These are phyloP conservation scores for Solanum boliviense DNA, from an alignment of 257 asterid genomes.

Conservation along the genomic window DNA sequence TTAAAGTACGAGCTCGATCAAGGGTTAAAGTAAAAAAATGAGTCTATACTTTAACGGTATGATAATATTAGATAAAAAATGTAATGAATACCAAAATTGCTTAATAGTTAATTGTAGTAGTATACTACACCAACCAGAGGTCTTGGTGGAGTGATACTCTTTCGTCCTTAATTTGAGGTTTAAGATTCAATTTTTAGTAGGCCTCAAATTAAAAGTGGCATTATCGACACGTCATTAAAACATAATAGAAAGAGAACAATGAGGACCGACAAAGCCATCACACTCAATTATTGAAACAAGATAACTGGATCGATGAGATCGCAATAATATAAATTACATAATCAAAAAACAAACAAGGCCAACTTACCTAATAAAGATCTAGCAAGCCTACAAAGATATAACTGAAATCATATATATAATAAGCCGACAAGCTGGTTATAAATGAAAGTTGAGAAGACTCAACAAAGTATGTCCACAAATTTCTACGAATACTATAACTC, in stretches of 20 bases:
- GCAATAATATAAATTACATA: not conserved
- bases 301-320: not conserved
- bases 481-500: no score
- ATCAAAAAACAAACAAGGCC: not conserved
- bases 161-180: not conserved
- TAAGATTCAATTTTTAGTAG: not conserved
- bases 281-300: not conserved
- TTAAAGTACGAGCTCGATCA: not conserved
- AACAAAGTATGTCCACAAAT: not conserved
- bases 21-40: not conserved
- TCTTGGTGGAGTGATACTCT: not conserved
- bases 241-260: not conserved
- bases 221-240: no score
- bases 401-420: no score
- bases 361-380: not conserved
- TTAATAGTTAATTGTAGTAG: not conserved
- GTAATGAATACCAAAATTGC: not conserved
- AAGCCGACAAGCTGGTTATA: no score
- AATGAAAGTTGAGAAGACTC: not conserved
- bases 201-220: not conserved
- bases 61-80: not conserved
- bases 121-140: not conserved
- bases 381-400: not conserved
- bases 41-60: not conserved
- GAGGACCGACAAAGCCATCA: no score